Evolutionary conservation across 352 stramenopile genomes (phyloP).

Genomic region (Globisporangium uncinulatum): DNA sequence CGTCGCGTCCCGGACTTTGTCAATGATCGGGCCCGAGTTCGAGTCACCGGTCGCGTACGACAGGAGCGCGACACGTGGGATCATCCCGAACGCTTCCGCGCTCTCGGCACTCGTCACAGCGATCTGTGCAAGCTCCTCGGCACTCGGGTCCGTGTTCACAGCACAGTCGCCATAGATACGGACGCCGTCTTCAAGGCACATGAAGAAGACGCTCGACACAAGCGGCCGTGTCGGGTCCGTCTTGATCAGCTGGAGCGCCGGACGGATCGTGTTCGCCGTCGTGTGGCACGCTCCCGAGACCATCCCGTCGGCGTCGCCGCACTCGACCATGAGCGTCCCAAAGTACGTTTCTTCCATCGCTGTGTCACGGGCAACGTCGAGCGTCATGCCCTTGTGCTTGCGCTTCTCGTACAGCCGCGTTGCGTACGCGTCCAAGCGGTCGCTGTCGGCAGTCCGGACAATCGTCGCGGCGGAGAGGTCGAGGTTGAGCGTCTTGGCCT

Average conservation of each 20-base stretch:
- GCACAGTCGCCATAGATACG: conserved; percentile 83
- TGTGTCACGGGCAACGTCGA: conserved; percentile 44
- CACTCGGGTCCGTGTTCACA: conserved; percentile 77
- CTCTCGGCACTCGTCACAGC: conserved; percentile 72
- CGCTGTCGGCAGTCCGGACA: conserved; percentile 41
- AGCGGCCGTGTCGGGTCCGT: conserved; percentile 54
- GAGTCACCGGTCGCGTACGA: conserved; percentile 82
- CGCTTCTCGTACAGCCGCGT: conserved; percentile 65
- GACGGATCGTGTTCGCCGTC: conserved; percentile 85
- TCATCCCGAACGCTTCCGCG: conserved; percentile 70
- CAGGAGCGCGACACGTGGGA: conserved; percentile 77
- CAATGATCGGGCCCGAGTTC: conserved; percentile 74
- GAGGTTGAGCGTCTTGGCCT: conserved; percentile 61
- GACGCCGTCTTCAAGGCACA: conserved; percentile 77
- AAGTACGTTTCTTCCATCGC: conserved; percentile 76
- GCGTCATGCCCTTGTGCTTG: conserved; percentile 80
- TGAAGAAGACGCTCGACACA: conserved; percentile 86
- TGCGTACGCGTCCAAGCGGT: conserved; percentile 52
- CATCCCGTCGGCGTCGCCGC: conserved; percentile 78
- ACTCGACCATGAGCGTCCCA: conserved; percentile 83
- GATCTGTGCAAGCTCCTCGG: conserved; percentile 74
- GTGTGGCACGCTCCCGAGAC: conserved; percentile 82
- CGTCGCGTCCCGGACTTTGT: conserved; percentile 82
- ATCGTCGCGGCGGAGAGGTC: conserved; percentile 60
- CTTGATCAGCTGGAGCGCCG: conserved; percentile 87